Conservation (phyloP, 768 basidiomycete genomes). For the Mrakia frigida region DNA sequence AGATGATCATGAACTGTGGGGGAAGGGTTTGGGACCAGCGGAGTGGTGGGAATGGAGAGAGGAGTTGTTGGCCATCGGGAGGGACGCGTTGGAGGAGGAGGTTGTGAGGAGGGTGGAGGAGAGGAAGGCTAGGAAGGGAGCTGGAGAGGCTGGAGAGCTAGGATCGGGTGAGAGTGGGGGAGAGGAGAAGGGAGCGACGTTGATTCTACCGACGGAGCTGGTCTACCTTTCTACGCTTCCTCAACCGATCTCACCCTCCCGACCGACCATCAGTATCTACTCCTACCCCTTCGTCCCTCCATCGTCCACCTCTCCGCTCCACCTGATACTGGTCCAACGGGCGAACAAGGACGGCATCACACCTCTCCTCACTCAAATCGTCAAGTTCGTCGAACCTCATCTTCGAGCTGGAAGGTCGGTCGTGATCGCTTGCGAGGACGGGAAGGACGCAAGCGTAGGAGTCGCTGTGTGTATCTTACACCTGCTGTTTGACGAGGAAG, state of each 20-base stretch:
- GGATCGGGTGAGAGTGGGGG: background rate
- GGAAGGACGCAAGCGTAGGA: slow-evolving; percentile 61
- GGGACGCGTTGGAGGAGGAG: slow-evolving; percentile 12
- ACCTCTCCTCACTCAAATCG: slow-evolving; percentile 50
- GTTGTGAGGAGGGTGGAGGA: background rate
- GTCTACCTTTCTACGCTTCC: slow-evolving; percentile 11
- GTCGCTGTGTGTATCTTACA: slow-evolving; percentile 59
- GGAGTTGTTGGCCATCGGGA: slow-evolving; percentile 47
- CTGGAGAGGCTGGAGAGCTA: no score
- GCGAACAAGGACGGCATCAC: slow-evolving; percentile 22
- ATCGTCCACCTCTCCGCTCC: background rate
- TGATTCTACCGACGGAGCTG: background rate
- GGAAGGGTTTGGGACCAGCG: slow-evolving; percentile 69
- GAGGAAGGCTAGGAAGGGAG: background rate
- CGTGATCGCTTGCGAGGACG: slow-evolving; percentile 56
- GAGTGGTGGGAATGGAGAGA: slow-evolving; percentile 63
- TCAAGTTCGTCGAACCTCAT: slow-evolving; percentile 50
- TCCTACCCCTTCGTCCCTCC: background rate
- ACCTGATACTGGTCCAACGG: slow-evolving; percentile 6
- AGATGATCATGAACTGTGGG: slow-evolving; percentile 91
- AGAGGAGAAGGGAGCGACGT: background rate
- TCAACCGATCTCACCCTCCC: background rate
- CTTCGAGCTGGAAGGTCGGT: slow-evolving; percentile 46
- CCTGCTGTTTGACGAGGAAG: slow-evolving; percentile 57
- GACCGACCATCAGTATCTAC: background rate